Conservation (phyloP, 1,284 basidiomycete species). For the Cutaneotrichosporon sp. region DNA sequence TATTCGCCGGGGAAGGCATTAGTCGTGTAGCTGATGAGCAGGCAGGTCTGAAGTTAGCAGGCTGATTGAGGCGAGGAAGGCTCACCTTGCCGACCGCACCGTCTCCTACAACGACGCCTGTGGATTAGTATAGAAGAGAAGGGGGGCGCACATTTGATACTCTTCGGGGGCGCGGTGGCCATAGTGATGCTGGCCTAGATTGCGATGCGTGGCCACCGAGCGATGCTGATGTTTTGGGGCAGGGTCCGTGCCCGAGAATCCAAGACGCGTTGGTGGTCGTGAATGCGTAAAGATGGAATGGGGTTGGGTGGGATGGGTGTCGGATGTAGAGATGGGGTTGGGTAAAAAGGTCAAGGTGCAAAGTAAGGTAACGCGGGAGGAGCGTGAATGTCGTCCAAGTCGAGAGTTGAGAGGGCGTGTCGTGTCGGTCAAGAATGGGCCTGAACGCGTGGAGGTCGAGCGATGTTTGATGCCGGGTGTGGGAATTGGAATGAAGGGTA, state of each 20-base stretch:
- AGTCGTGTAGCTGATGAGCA: conserved; percentile 95
- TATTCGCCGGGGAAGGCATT: conserved; percentile 87
- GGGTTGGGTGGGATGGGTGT: not conserved
- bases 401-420: not conserved
- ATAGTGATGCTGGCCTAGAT: not conserved
- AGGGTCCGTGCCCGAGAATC: not conserved
- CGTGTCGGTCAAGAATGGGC: not conserved
- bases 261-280: not conserved
- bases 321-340: not conserved
- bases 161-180: conserved; percentile 17
- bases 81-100: conserved; percentile 98
- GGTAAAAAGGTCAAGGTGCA: not conserved
- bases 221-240: not conserved
- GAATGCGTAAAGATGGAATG: not conserved
- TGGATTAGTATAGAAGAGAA: not conserved
- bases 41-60: conserved; percentile 68
- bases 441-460: conserved; percentile 1
- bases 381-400: not conserved
- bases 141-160: conserved; percentile 35
- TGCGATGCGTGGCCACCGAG: conserved; percentile 1
- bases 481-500: not conserved
- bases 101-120: conserved; percentile 90
- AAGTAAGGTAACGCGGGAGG: not conserved
- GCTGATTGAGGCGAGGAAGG: conserved; percentile 13
- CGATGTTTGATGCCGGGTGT: not conserved